These are phyloP conservation scores for Arthromyces matolae DNA, from an alignment of 768 basidiomycete species.

Conservation along the genomic window DNA sequence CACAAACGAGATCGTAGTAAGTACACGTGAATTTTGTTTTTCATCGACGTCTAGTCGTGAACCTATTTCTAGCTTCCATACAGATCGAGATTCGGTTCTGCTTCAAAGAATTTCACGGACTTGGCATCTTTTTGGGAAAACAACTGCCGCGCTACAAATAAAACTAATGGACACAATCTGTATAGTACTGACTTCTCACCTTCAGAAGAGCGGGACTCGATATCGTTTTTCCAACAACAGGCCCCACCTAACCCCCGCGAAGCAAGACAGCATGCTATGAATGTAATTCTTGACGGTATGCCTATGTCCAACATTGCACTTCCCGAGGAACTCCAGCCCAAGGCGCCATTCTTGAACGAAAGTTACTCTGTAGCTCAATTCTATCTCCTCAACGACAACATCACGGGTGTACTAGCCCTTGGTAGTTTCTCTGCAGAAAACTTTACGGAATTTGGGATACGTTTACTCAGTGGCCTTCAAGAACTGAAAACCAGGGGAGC, in stretches of 20 bases:
- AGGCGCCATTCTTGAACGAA: constrained; percentile 35
- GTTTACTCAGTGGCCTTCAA: constrained; percentile 43
- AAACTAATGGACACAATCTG: constrained; percentile 46
- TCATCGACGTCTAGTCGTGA: neutral
- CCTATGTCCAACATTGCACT: constrained; percentile 42
- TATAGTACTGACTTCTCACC: constrained; percentile 21
- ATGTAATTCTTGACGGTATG: constrained; percentile 46
- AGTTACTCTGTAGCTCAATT: constrained; percentile 54
- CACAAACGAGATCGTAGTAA: constrained; percentile 43
- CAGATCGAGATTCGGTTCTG: constrained; percentile 49
- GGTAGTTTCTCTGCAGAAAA: constrained; percentile 52
- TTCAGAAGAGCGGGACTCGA: constrained; percentile 20
- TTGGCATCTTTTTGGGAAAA: constrained; percentile 43
- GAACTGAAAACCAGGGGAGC: constrained; percentile 45
- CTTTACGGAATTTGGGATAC: constrained; percentile 38
- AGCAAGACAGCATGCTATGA: constrained; percentile 36
- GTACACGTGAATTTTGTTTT: constrained; percentile 10
- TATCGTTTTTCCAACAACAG: constrained; percentile 38
- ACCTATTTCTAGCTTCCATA: constrained; percentile 46
- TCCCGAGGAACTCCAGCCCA: constrained; percentile 37
- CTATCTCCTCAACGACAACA: constrained; percentile 46
- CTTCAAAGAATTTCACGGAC: constrained; percentile 47
- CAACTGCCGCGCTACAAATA: constrained; percentile 46
- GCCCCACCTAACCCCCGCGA: constrained; percentile 29
- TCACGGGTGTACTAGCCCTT: constrained; percentile 55